A percentile compares a stretch with the other conserved stretches of the same genome.
Evolutionary conservation across 1,284 basidiomycete species (phyloP).

Genomic region (Apiotrichum veenhuisii): DNA sequence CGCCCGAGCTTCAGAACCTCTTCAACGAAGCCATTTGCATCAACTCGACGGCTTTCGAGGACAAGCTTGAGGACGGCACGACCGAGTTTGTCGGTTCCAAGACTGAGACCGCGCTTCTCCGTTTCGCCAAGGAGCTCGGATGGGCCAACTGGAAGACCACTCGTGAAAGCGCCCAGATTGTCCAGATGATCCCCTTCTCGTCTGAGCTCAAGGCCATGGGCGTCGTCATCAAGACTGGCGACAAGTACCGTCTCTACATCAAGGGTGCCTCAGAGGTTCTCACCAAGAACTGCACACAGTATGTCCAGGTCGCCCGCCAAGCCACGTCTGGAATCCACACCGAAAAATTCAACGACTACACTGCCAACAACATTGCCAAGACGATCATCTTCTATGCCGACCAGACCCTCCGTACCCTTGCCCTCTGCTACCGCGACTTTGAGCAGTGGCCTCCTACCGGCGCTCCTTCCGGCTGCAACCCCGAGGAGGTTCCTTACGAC

Average conservation of each 20-base stretch:
- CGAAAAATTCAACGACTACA: constrained; percentile 31
- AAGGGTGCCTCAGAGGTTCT: constrained; percentile 96
- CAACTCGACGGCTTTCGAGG: constrained; percentile 96
- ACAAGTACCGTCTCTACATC: constrained; percentile 68
- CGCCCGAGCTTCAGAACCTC: constrained; percentile 61
- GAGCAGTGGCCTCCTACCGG: constrained; percentile 73
- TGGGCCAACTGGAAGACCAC: constrained; percentile 74
- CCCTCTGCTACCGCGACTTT: constrained; percentile 88
- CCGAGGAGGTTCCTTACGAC: constrained; percentile 63
- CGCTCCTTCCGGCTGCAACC: constrained; percentile 56
- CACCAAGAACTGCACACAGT: constrained; percentile 63
- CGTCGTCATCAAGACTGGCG: constrained; percentile 66
- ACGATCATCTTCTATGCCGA: constrained; percentile 97
- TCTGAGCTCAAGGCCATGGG: constrained; percentile 96
- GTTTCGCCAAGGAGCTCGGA: constrained; percentile 78
- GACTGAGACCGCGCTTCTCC: constrained; percentile 90
- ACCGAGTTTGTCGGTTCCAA: constrained; percentile 84
- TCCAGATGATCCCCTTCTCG: constrained; percentile 93
- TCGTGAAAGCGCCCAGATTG: constrained; percentile 62
- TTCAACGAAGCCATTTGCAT: constrained; percentile 84
- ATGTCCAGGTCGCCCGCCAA: constrained; percentile 61
- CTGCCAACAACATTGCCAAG: constrained; percentile 31
- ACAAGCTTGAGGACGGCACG: constrained; percentile 64
- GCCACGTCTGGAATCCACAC: constrained; percentile 18
- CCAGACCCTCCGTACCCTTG: constrained; percentile 89